Conservation (phyloP, 805 yeast genomes). For the Saccharomycopsis sp. region DNA sequence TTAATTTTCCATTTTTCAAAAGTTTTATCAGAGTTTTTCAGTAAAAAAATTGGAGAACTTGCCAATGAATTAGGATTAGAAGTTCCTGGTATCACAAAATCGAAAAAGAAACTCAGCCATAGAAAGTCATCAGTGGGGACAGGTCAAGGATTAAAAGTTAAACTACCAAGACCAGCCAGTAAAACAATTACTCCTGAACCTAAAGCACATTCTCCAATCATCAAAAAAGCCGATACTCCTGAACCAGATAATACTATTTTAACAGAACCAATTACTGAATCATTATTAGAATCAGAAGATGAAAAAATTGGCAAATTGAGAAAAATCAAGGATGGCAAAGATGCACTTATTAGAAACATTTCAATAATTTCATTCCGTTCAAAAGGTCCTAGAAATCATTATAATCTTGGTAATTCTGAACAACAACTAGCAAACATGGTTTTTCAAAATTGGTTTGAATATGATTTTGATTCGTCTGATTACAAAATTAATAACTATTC, state of each 20-base stretch:
- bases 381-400: conserved; percentile 18
- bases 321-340: conserved; percentile 11
- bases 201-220: background rate
- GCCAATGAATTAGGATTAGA: background rate
- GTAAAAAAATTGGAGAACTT: conserved; percentile 19
- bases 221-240: background rate
- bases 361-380: conserved; percentile 17
- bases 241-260: background rate
- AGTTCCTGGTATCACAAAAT: background rate
- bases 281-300: conserved; percentile 1
- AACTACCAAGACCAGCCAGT: background rate
- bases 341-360: conserved; percentile 5
- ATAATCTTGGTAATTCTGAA: conserved; percentile 20
- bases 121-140: too few relatives aligned
- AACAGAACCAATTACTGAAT: background rate
- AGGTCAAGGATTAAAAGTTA: too few relatives aligned
- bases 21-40: conserved; percentile 44
- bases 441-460: conserved; percentile 28
- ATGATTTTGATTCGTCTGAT: conserved; percentile 27
- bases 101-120: too few relatives aligned
- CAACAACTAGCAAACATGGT: conserved; percentile 18
- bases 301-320: conserved; percentile 8
- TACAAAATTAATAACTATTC: conserved; percentile 30
- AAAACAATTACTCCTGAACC: background rate
- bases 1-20: conserved; percentile 63